A percentile compares a stretch with the other conserved stretches of the same genome.
These are phyloP conservation scores for Leccinum truebloodii DNA, from an alignment of 768 basidiomycete species.

Conservation along the genomic window DNA sequence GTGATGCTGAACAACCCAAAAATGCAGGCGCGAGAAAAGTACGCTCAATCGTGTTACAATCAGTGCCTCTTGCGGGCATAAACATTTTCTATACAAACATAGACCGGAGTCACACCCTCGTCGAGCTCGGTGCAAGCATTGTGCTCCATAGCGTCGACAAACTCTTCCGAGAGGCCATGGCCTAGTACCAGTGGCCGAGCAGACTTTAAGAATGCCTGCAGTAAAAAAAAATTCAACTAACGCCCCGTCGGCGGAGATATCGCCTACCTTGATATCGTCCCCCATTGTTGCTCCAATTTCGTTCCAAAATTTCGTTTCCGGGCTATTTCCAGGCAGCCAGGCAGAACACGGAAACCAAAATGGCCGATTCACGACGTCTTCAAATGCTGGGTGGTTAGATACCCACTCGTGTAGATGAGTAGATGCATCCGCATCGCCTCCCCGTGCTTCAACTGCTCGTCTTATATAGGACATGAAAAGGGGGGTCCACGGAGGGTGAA, in stretches of 20 bases:
- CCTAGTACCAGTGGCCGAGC: conserved; percentile 69
- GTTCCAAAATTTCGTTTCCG: conserved; percentile 36
- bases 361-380: conserved; percentile 56
- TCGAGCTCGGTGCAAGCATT: conserved; percentile 54
- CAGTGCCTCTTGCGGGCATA: conserved; percentile 46
- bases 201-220: conserved; percentile 63
- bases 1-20: conserved; percentile 16
- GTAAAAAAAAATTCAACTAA: conserved; percentile 1
- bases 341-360: conserved; percentile 66
- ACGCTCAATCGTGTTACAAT: conserved; percentile 7
- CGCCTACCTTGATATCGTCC: conserved; percentile 58
- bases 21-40: conserved; percentile 2
- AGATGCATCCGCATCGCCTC: conserved; percentile 66
- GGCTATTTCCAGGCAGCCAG: conserved; percentile 37
- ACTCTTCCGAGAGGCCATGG: conserved; percentile 53
- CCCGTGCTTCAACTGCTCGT: conserved; percentile 53
- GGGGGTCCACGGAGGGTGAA: conserved; percentile 57
- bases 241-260: not conserved
- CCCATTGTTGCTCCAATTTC: conserved; percentile 47
- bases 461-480: conserved; percentile 61
- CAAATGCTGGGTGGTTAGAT: conserved; percentile 52
- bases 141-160: conserved; percentile 54
- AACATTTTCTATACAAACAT: conserved; percentile 58
- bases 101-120: conserved; percentile 47
- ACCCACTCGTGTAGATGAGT: conserved; percentile 57